Evolutionary conservation across 108 stramenopile species (phyloP), one percentile per base, ranked within the genome.

Genomic region (Cyclotella atomus): DNA sequence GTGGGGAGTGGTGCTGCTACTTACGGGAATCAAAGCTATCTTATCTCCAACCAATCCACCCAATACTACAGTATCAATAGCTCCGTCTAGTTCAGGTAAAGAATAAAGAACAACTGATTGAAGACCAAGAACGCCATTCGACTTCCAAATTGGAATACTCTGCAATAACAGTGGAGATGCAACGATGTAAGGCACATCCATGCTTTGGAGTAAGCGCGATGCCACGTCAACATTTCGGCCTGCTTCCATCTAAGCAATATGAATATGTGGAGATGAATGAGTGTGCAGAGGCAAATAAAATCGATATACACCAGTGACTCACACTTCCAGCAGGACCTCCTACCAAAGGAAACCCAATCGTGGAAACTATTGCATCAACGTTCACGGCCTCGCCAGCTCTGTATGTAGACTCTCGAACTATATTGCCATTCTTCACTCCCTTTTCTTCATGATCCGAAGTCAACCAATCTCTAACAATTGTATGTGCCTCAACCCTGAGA

Each of bases 401-500:
- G 63, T 80, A 88, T 24, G 86, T 71, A 28, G 61, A 47, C 29
- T 82, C 88, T 9, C 87, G 45, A 19, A 59, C 35, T 33, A 87
- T 67, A 2, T 35, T 62, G 3, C 85, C 85, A 19, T 44, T 47
- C 12, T 30, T 21, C 0, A 87, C 85, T 19, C 68, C 81, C 14
- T 72, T 30, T 12, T 82, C 77, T 78, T 91, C 89, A 59, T 89
- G 68, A 29, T 65, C 44, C 5, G 88, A 83, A 17, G 93, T 95
- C 35, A 95, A 53, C 83, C 85, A 88, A 83, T 95, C 94, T 27
- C 94, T 76, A 29, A 95, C 94, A 24, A 95, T 90, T 0, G 94
- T 93, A 70, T 95, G 94, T 3, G 90, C 94, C 68, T 95, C 94
- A 1, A 95, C 94, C 10, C n/a, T n/a, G n/a, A n/a, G n/a, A n/a